A percentile compares a stretch with the other conserved stretches of the same genome.
Conservation (phyloP, 805 yeast genomes). For the Cyberlindnera nakhonratchasimensis region DNA sequence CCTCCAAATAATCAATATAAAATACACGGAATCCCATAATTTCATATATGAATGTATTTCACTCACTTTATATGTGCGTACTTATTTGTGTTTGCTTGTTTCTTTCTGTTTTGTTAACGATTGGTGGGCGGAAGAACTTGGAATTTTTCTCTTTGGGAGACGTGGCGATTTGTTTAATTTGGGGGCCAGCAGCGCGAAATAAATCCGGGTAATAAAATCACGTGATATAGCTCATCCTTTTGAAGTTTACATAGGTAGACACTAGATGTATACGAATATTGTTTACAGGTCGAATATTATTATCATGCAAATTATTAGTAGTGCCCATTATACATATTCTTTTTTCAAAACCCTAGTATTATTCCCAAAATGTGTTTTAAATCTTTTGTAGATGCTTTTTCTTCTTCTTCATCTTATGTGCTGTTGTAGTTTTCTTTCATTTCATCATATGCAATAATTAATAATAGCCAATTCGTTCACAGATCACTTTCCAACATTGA, state of each 20-base stretch:
- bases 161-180: constrained; percentile 13
- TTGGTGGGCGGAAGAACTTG: constrained; percentile 8
- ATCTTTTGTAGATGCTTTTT: too few relatives aligned
- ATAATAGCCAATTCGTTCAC: neutral
- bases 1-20: too few relatives aligned
- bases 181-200: neutral
- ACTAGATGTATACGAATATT: too few relatives aligned
- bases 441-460: neutral
- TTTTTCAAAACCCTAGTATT: neutral
- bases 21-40: too few relatives aligned
- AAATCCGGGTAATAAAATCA: neutral
- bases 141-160: constrained; percentile 12
- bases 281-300: too few relatives aligned
- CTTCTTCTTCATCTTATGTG: too few relatives aligned
- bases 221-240: neutral
- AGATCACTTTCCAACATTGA: constrained; percentile 77
- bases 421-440: neutral
- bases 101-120: neutral
- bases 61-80: neutral
- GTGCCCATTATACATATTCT: neutral
- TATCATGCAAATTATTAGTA: constrained; percentile 5
- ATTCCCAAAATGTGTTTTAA: neutral
- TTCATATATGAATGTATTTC: too few relatives aligned
- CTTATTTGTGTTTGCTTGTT: neutral
- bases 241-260: too few relatives aligned